Conservation (phyloP, 257 asterid species). For the Jasminum sambac region DNA sequence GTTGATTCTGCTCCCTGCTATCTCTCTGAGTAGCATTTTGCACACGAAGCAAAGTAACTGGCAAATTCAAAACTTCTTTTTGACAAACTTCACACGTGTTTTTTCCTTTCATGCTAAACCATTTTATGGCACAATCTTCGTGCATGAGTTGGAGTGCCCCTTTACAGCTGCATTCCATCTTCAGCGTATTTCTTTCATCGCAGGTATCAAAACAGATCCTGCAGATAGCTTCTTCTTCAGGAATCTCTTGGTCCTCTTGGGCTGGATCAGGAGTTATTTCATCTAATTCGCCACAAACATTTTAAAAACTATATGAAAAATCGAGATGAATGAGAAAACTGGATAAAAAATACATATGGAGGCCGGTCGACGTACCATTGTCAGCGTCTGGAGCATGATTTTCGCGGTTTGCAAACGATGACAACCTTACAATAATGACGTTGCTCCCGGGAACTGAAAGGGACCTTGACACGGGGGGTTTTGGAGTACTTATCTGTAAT, state of each 20-base stretch:
- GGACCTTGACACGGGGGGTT: slow-evolving; percentile 70
- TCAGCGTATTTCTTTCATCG: slow-evolving; percentile 73
- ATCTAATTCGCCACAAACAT: slow-evolving; percentile 45
- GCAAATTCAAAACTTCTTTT: slow-evolving; percentile 76
- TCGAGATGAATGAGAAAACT: neutral
- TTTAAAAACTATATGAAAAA: neutral
- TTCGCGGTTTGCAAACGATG: slow-evolving; percentile 59
- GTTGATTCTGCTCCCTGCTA: slow-evolving; percentile 40
- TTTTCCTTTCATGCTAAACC: slow-evolving; percentile 76
- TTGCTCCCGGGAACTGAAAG: slow-evolving; percentile 79
- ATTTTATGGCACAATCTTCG: slow-evolving; percentile 81
- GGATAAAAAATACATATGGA: slow-evolving; percentile 8
- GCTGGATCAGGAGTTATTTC: slow-evolving; percentile 58
- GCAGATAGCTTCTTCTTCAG: slow-evolving; percentile 97
- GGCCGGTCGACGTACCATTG: slow-evolving; percentile 62
- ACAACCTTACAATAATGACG: slow-evolving; percentile 66
- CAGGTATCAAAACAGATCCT: slow-evolving; percentile 84
- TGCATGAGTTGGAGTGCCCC: slow-evolving; percentile 82
- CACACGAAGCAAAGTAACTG: slow-evolving; percentile 81
- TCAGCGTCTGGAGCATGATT: slow-evolving; percentile 48
- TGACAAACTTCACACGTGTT: slow-evolving; percentile 76
- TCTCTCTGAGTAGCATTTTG: slow-evolving; percentile 40
- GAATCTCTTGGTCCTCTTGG: slow-evolving; percentile 81
- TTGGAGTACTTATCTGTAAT: slow-evolving; percentile 45
- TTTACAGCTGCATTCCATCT: slow-evolving; percentile 93